A percentile compares a stretch with the other conserved stretches of the same genome.
These are phyloP conservation scores for Solanum hybrid DNA, from an alignment of 305 asterid genomes.

Conservation along the genomic window DNA sequence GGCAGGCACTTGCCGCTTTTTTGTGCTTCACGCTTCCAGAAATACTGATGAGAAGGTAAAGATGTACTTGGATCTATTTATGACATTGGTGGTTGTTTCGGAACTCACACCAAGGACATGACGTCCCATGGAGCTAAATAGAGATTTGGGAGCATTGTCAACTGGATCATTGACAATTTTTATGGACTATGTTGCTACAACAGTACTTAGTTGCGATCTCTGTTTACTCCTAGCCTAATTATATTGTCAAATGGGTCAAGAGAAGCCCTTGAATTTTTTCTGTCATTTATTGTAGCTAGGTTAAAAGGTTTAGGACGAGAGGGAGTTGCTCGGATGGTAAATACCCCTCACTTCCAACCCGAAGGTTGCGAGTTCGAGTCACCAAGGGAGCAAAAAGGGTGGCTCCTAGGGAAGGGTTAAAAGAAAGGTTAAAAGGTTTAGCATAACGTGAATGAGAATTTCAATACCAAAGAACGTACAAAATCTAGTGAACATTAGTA, in stretches of 20 bases:
- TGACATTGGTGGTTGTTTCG: neutral
- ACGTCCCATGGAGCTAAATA: neutral
- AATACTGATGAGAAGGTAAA: neutral
- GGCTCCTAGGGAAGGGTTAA: too few species aligned
- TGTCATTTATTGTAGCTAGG: neutral
- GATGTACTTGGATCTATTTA: neutral
- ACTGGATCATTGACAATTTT: neutral
- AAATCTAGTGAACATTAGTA: neutral
- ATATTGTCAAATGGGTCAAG: neutral
- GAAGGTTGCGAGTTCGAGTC: too few species aligned
- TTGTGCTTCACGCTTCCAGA: neutral
- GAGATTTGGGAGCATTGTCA: neutral
- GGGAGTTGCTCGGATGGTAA: too few species aligned
- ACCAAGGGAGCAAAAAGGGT: too few species aligned
- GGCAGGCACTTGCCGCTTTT: too few species aligned
- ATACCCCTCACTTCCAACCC: too few species aligned
- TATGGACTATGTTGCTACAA: neutral
- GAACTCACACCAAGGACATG: neutral
- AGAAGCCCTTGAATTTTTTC: neutral
- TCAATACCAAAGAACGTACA: neutral
- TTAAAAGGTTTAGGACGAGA: neutral
- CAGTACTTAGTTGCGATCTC: neutral
- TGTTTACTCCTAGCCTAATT: neutral
- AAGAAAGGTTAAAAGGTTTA: neutral
- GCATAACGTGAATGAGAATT: neutral